phyloP scores from a whole-genome alignment of 768 basidiomycete species.

The Pisolithus marmoratus region DNA sequence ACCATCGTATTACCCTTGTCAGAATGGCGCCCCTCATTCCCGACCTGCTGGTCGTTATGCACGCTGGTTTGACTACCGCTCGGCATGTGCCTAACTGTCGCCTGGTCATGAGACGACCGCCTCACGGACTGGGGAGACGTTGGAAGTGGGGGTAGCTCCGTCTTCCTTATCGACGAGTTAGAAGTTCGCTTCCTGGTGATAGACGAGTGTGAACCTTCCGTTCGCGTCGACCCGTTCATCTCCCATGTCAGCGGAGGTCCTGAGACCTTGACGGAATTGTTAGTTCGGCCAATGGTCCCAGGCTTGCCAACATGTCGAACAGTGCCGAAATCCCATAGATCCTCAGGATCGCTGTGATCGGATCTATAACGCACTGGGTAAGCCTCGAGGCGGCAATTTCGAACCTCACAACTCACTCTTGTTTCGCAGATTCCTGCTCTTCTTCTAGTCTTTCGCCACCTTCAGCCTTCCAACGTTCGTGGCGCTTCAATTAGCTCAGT shows the following conservation, averaged over 20 bases:
- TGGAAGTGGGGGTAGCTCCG: conserved; percentile 58
- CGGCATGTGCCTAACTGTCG: conserved; percentile 61
- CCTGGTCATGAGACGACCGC: conserved; percentile 40
- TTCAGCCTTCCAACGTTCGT: conserved; percentile 90
- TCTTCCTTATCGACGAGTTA: conserved; percentile 46
- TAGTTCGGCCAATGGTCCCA: conserved; percentile 63
- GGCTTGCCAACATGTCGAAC: conserved; percentile 66
- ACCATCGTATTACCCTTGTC: conserved; percentile 63
- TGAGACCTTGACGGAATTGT: conserved; percentile 49
- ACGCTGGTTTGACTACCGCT: conserved; percentile 14
- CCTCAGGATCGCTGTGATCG: conserved; percentile 59
- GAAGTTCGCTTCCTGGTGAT: conserved; percentile 25
- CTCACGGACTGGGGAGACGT: conserved; percentile 31
- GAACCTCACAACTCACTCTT: conserved; percentile 50
- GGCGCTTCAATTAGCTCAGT: conserved; percentile 94
- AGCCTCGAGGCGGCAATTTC: background rate
- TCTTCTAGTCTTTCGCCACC: conserved; percentile 75
- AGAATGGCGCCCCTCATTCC: conserved; percentile 42
- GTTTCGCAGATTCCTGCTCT: conserved; percentile 53
- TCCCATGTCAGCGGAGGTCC: conserved; percentile 79
- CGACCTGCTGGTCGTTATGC: conserved; percentile 22
- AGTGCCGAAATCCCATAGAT: conserved; percentile 97
- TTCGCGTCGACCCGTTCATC: conserved; percentile 51
- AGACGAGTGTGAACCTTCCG: conserved; percentile 34
- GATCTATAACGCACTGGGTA: conserved; percentile 34